Evolutionary conservation across 495 filamentous ascomycete genomes (phyloP), one percentile per base, ranked within the genome.

Genomic region (Penicillium cosmopolitanum): DNA sequence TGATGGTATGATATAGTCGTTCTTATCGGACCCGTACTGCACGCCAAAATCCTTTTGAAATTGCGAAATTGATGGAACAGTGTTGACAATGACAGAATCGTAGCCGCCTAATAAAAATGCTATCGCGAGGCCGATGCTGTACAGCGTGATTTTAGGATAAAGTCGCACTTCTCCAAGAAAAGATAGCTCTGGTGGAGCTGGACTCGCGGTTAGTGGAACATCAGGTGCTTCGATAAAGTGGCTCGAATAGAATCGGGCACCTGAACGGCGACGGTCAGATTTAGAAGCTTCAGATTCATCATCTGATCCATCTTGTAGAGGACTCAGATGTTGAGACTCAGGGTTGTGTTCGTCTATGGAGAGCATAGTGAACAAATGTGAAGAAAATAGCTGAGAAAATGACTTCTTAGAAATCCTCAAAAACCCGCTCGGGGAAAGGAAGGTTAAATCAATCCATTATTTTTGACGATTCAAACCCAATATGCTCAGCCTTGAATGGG

Each of bases 241-340:
- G 4, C n/a, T 19, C 16, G 42, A 46, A 46, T 46, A 46, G 42
- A 46, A 46, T 19, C 42, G 42, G 36, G 36, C 5, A 21, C 42
- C 42, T 21, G 42, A 21, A 10, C 42, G 42, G 18, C 42, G 12
- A 21, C 10, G 5, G 5, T 46, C 42, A 3, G 42, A 46, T 3
- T 19, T 5, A 46, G 42, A 46, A 18, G 42, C 4, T n/a, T 46
- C 42, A 10, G 15, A 46, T 0, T 19, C 42, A 10, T 46, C 1
- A 21, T 46, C 42, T 8, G 42, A 19, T 10, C 23, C 42, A 12
- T 46, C n/a, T 46, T 18, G n/a, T n/a, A 9, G 42, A 46, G 42
- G 42, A 46, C 36, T 38, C 36, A 46, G 42, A 46, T 21, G 42
- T 46, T 46, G 42, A 16, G 42, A 21, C 16, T 46, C 42, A 3